These are phyloP conservation scores for Mollisiaceae sp. DNA, from an alignment of 2,329 filamentous ascomycete genomes.

Conservation along the genomic window DNA sequence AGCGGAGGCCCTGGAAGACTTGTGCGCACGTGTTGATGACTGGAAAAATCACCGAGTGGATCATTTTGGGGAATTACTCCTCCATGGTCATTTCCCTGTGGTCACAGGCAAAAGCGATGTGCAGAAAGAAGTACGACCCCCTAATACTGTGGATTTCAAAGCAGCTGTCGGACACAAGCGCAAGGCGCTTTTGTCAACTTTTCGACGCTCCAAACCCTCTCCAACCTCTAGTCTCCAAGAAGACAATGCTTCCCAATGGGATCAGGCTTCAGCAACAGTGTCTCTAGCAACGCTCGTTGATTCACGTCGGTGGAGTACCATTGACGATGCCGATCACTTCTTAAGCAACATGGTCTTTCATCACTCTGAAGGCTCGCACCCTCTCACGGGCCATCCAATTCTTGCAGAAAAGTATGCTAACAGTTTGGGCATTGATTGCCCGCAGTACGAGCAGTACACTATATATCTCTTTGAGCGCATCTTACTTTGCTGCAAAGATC, in stretches of 20 bases:
- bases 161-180: slow-evolving; percentile 22
- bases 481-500: slow-evolving; percentile 94
- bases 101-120: slow-evolving; percentile 88
- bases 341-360: slow-evolving; percentile 24
- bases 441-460: slow-evolving; percentile 70
- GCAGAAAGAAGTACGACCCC: slow-evolving; percentile 70
- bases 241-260: slow-evolving; percentile 10
- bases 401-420: slow-evolving; percentile 35
- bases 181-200: slow-evolving; percentile 30
- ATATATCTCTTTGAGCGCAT: slow-evolving; percentile 98
- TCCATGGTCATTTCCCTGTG: slow-evolving; percentile 91
- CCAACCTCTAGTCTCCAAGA: neutral
- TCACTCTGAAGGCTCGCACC: slow-evolving; percentile 21
- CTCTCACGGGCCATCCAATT: slow-evolving; percentile 22
- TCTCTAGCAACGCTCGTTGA: neutral
- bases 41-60: slow-evolving; percentile 95
- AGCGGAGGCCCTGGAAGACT: slow-evolving; percentile 80
- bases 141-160: slow-evolving; percentile 18
- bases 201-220: neutral
- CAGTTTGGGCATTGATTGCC: slow-evolving; percentile 32
- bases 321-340: slow-evolving; percentile 9
- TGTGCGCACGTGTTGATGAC: slow-evolving; percentile 85
- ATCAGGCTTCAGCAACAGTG: slow-evolving; percentile 2
- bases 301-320: slow-evolving; percentile 2
- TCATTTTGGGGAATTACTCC: slow-evolving; percentile 85